Conservation (phyloP, 2,329 filamentous ascomycete species). For the Epichloe glyceriae region DNA sequence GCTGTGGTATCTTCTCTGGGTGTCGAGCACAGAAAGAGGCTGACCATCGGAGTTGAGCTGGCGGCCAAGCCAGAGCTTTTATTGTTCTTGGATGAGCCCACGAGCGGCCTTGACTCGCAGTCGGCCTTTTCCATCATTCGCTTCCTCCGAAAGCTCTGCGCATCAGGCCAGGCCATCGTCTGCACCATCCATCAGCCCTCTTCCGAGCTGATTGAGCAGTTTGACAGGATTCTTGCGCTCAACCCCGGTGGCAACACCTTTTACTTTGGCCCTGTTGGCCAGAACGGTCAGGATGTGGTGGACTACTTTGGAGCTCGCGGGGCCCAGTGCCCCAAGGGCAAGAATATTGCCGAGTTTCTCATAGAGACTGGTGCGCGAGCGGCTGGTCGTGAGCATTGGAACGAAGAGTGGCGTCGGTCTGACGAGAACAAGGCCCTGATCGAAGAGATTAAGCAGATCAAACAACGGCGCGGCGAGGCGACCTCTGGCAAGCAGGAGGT, state of each 20-base stretch:
- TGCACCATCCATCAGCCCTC: conserved; percentile 47
- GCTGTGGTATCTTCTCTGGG: conserved; percentile 47
- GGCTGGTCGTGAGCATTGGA: conserved; percentile 44
- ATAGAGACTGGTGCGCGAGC: conserved; percentile 28
- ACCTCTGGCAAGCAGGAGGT: conserved; percentile 11
- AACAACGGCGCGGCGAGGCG: conserved; percentile 15
- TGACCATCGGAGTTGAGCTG: conserved; percentile 41
- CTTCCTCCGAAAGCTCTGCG: conserved; percentile 44
- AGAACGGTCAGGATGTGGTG: conserved; percentile 30
- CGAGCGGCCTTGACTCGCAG: conserved; percentile 41
- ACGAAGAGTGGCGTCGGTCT: conserved; percentile 59
- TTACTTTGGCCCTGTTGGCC: conserved; percentile 41
- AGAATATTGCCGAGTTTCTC: conserved; percentile 37
- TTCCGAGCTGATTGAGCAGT: conserved; percentile 38
- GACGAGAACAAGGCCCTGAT: conserved; percentile 45
- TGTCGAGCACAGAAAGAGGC: conserved; percentile 40
- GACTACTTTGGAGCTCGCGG: conserved; percentile 47
- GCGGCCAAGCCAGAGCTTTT: conserved; percentile 42
- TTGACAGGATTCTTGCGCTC: conserved; percentile 40
- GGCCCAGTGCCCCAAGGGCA: conserved; percentile 45
- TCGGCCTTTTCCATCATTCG: conserved; percentile 45
- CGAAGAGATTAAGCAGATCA: conserved; percentile 52
- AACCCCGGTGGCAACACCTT: conserved; percentile 36
- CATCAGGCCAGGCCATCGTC: conserved; percentile 43
- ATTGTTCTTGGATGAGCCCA: conserved; percentile 48